A percentile compares a stretch with the other conserved stretches of the same genome.
These are phyloP conservation scores for Trichoderma sp. DNA, from an alignment of 2,329 filamentous ascomycete genomes.

Conservation along the genomic window DNA sequence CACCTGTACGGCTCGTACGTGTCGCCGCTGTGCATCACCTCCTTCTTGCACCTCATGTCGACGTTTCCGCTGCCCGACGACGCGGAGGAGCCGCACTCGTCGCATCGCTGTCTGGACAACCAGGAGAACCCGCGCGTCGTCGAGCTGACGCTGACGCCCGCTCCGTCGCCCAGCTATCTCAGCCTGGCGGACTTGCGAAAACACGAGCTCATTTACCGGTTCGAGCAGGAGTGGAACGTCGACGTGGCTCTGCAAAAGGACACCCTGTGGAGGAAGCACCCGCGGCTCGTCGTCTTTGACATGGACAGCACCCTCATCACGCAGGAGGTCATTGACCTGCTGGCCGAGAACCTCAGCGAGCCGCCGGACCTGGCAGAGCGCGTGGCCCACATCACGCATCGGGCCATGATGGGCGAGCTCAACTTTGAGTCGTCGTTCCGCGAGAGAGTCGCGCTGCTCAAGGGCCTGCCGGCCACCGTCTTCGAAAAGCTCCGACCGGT, in stretches of 20 bases:
- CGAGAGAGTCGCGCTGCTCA: slow-evolving; percentile 77
- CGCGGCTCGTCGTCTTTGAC: slow-evolving; percentile 90
- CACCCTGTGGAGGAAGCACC: slow-evolving; percentile 73
- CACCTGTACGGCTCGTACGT: slow-evolving; percentile 68
- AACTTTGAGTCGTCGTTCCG: slow-evolving; percentile 86
- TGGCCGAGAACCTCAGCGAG: slow-evolving; percentile 75
- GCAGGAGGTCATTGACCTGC: slow-evolving; percentile 95
- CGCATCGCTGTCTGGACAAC: slow-evolving; percentile 66
- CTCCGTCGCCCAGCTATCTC: slow-evolving; percentile 64
- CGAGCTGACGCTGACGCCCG: slow-evolving; percentile 65
- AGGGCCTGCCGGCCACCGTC: slow-evolving; percentile 75
- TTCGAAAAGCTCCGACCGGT: slow-evolving; percentile 75
- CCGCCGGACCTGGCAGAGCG: slow-evolving; percentile 72
- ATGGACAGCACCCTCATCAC: slow-evolving; percentile 98
- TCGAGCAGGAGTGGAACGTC: slow-evolving; percentile 87
- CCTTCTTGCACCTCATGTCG: slow-evolving; percentile 67
- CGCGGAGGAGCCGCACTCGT: slow-evolving; percentile 58
- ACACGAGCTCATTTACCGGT: slow-evolving; percentile 79
- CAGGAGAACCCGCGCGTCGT: slow-evolving; percentile 63
- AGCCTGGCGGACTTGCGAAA: slow-evolving; percentile 71
- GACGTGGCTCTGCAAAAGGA: slow-evolving; percentile 79
- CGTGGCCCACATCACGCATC: slow-evolving; percentile 86
- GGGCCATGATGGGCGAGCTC: slow-evolving; percentile 94
- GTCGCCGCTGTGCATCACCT: slow-evolving; percentile 65
- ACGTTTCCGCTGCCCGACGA: slow-evolving; percentile 59